Evolutionary conservation across 108 stramenopile species (phyloP).

Genomic region (Pseudonitzschia multiseries): DNA sequence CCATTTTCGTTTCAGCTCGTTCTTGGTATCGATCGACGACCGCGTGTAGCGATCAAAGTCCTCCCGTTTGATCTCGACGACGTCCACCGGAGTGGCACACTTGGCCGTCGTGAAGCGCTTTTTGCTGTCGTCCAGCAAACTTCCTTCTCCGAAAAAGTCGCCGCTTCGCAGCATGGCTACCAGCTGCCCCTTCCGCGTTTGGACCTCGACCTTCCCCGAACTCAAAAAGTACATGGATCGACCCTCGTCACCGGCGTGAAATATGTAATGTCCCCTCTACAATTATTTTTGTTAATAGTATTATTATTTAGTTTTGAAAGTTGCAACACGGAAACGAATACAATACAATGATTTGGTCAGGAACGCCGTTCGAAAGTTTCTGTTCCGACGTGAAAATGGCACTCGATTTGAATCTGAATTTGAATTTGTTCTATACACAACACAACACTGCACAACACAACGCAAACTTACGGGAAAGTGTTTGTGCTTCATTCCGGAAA

Average conservation of each 20-base stretch:
- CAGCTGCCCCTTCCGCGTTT: constrained; percentile 70
- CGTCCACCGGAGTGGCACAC: constrained; percentile 74
- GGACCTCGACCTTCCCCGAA: constrained; percentile 79
- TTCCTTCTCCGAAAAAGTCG: constrained; percentile 85
- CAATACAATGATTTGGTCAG: not conserved
- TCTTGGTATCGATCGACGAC: constrained; percentile 36
- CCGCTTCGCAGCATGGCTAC: constrained; percentile 65
- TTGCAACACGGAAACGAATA: not conserved
- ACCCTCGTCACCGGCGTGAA: constrained; percentile 76
- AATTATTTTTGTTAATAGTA: too few species aligned
- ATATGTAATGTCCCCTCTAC: constrained; percentile 70
- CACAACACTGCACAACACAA: too few species aligned
- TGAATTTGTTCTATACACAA: too few species aligned
- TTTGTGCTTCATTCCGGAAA: constrained; percentile 56
- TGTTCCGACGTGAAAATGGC: too few species aligned
- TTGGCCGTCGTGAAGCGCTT: constrained; percentile 63
- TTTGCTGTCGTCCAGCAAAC: constrained; percentile 50
- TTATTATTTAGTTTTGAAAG: too few species aligned
- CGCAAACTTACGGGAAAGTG: constrained; percentile 56
- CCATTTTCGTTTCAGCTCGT: constrained; percentile 60
- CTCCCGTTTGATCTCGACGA: constrained; percentile 62
- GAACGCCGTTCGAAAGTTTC: too few species aligned
- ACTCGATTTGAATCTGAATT: not conserved
- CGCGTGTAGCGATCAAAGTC: constrained; percentile 67
- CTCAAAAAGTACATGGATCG: constrained; percentile 87